Evolutionary conservation across 2,329 filamentous ascomycete genomes (phyloP), one percentile per base, ranked within the genome.

Genomic region (Ophiostoma piceae): DNA sequence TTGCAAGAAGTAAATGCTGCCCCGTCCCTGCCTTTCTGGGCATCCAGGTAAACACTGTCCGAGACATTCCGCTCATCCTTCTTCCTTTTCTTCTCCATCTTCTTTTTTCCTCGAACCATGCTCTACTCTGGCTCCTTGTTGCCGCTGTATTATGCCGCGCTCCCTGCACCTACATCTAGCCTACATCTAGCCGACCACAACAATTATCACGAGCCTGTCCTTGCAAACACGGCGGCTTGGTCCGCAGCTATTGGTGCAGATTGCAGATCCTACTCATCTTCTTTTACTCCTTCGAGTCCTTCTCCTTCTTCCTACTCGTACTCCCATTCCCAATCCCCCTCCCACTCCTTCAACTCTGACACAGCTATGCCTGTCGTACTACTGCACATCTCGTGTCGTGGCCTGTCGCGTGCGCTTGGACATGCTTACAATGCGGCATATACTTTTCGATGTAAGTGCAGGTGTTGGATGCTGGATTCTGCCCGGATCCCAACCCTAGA

Each of bases 381-480:
- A 60, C 26, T 32, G 54, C 54, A 60, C 29, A 62, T 62, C 57
- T n/a, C 60, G 57, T 47, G 19, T 47, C 19, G 16, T 47, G 43
- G 19, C 43, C 16, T 16, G 6, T 62, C 5, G 11, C 26, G 26
- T 32, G 57, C 26, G 57, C 22, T 32, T 29, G 57, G 26, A 62
- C 57, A 26, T 7, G 26, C 35, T 41, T 39, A 39, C 32, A n/a
- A 39, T 39, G 32, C 32, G 32, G 62, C 3, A 37, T 39, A 65
- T 37, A 19, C 1, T 51, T 8, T 22, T 6, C 39, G 39, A 41
- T 41, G 39, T 41, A 62, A 1, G 26, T 39, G 60, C 29, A 16
- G 43, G 16, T 47, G 5, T 47, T 16, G 16, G 4, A 9, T 43
- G 8, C 35, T 35, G 35, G 4, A 5, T 5, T 35, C 35, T 35